Base-by-base conservation (phyloP, 345 rosid species). In the Clausena lansium region DNA sequence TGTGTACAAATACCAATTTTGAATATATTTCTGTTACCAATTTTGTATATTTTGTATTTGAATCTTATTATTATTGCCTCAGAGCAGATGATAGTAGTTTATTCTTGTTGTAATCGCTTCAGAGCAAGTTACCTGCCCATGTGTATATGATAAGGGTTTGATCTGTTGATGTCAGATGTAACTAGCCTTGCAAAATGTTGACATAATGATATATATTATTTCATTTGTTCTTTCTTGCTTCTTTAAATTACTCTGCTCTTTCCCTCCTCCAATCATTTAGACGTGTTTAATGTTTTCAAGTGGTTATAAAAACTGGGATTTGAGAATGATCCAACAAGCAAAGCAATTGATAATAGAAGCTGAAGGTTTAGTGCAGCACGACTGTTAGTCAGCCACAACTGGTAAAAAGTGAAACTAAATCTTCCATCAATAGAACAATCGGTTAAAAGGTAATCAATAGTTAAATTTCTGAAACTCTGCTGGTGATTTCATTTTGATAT, bases 1-100 rank as follows among this genome's bases (percentile, higher is more conserved):
- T 11, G 58, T 76, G 84, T 79, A 83, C 74, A 77, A 60, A 73
- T 81, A 14, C 59, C 83, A 75, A 50, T 52, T 76, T 76, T 76
- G 47, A n/a, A n/a, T n/a, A n/a, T n/a, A n/a, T n/a, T n/a, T n/a
- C n/a, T n/a, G n/a, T n/a, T n/a, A n/a, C n/a, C n/a, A n/a, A n/a
- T n/a, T n/a, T n/a, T n/a, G n/a, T n/a, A n/a, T n/a, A n/a, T n/a
- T n/a, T n/a, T n/a, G n/a, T n/a, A n/a, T n/a, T n/a, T n/a, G n/a
- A n/a, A n/a, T n/a, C n/a, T n/a, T n/a, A n/a, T n/a, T n/a, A n/a
- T n/a, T n/a, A n/a, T n/a, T n/a, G n/a, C n/a, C n/a, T n/a, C n/a
- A n/a, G n/a, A n/a, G n/a, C n/a, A n/a, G 32, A 41, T 19, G 9
- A 24, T 30, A 28, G 36, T 17, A 15, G 19, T 17, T 17, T 6